Evolutionary conservation across 345 rosid species (phyloP), one percentile per base, ranked within the genome.

Genomic region (Salix udensis): DNA sequence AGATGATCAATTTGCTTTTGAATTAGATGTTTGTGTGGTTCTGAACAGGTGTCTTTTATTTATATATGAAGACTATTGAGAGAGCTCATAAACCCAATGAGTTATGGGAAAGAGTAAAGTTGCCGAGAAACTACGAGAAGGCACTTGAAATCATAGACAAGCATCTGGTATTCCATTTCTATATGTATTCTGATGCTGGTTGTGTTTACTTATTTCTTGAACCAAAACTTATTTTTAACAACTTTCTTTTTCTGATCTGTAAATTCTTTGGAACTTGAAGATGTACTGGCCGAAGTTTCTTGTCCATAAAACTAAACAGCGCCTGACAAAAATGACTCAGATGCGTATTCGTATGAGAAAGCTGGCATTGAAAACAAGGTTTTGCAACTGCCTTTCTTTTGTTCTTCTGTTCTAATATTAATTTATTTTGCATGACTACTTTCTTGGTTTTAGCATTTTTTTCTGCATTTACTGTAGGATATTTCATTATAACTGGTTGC

Each of bases 301-400:
- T 70, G 88, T 88, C 65, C 98, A 94, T 81, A 96, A 96, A 84
- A 85, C 86, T 68, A 96, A 96, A 86, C 98, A 92, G 78, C 88
- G 97, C 53, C 80, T 96, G 79, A 96, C 99, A 2, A 96, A 96
- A 80, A 94, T 96, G 99, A 94, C 97, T 61, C 99, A 96, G 75
- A 94, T 94, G 99, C 96, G 97, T 14, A 92, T 96, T 77, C 92
- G 99, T 18, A 92, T 88, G 98, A 88, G 97, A 74, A 96, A 92
- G 73, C 95, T 96, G 83, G 93, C 90, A 60, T 82, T 94, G 37
- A 96, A 94, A 75, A 96, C 96, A 71, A 90, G 94, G 98, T 96
- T 68, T 74, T 68, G 24, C 71, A 46, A 44, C 71, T 78, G 67
- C 44, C 30, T 40, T 50, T 60, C 13, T 42, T 37, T 37, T 9